Evolutionary conservation across 495 filamentous ascomycete species (phyloP).

Genomic region (Apiosordaria backusii): DNA sequence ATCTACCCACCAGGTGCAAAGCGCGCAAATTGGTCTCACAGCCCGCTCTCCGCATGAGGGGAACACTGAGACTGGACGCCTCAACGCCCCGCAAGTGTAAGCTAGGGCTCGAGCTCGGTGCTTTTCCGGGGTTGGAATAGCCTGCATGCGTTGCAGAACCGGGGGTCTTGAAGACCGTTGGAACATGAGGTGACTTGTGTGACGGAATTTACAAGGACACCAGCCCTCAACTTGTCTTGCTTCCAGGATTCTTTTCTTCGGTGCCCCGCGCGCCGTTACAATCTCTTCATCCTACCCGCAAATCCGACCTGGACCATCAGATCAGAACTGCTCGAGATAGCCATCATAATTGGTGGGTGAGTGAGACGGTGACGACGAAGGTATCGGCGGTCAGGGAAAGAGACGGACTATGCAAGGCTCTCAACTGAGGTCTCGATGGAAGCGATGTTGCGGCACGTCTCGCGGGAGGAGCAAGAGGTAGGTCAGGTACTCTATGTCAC

Average conservation of each 20-base stretch:
- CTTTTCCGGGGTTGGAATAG: constrained; percentile 27
- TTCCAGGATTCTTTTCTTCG: background rate
- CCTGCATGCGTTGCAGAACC: constrained; percentile 8
- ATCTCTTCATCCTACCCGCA: background rate
- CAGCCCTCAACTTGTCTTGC: background rate
- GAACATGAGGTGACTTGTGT: constrained; percentile 14
- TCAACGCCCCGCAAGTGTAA: constrained; percentile 18
- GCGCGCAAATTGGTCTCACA: constrained; percentile 5
- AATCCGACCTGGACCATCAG: background rate
- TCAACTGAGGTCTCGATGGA: background rate
- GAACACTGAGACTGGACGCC: constrained; percentile 23
- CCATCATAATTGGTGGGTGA: too few relatives aligned
- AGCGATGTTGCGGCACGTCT: constrained; percentile 8
- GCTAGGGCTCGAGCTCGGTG: constrained; percentile 15
- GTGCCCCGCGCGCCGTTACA: background rate
- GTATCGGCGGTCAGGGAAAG: too few relatives aligned
- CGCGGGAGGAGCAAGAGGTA: background rate
- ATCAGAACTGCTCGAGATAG: background rate
- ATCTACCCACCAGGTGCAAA: background rate
- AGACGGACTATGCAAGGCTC: background rate
- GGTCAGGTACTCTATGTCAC: constrained; percentile 1
- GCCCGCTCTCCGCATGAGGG: constrained; percentile 13
- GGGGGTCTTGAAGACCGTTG: constrained; percentile 30
- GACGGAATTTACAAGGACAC: constrained; percentile 4
- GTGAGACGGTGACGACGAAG: too few relatives aligned